Evolutionary conservation across 345 rosid species (phyloP), one percentile per base, ranked within the genome.

Genomic region (Populus simonii): DNA sequence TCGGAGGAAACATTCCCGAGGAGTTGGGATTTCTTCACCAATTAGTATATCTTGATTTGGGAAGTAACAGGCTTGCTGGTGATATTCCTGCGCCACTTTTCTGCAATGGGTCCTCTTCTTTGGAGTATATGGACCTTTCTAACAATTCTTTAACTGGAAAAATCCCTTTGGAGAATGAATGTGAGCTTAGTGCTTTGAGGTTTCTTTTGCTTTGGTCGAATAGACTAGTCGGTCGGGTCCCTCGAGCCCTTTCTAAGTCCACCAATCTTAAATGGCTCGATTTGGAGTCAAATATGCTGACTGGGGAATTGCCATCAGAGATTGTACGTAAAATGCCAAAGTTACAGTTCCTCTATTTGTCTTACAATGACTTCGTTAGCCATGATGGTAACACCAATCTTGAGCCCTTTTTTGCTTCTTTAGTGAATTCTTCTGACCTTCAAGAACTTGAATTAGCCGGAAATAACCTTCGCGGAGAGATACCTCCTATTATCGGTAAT

Each of bases 181-280:
- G 96, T 66, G 78, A 80, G 55, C 91, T 92, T 27, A 63, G 16
- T 65, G 83, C 87, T n/a, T 77, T 95, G 73, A 88, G 84, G 77
- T 93, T 72, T 80, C 90, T 95, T 72, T 75, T 95, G 22, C 90
- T 95, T 18, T 95, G 99, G 98, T 93, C 98, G 4, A 95, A 93
- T 78, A 84, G 71, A 41, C 84, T 93, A 2, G 82, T 59, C 7
- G 96, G 99, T 13, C 63, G 15, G 3, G 82, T 95, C 23, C 98
- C 99, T 10, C 76, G 33, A 22, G 84, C 91, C 2, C 89, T 95
- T 41, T 81, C 90, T 4, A 93, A 93, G 80, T 92, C 93, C 2
- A 73, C 96, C 7, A 90, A 86, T 61, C 90, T 95, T 66, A 49
- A 80, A 83, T 95, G 99, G 99, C 86, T 95, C 1, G 98, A 95